Base-by-base conservation (phyloP, 768 basidiomycete species). In the Pleurotus pulmonarius region DNA sequence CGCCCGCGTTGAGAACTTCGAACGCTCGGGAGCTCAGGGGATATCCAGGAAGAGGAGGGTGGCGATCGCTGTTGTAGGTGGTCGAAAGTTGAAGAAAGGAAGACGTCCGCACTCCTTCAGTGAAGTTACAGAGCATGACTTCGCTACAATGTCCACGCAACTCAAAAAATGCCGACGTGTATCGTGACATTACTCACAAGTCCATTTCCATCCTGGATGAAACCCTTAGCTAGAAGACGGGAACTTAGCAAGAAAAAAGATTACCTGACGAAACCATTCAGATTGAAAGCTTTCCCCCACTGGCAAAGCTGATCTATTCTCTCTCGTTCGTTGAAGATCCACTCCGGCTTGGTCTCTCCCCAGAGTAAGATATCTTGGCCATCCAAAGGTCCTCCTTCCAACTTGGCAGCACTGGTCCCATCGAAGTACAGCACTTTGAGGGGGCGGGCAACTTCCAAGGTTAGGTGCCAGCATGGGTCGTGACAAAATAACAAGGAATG, bases 191-290 rank as follows among this genome's bases (percentile, higher is more conserved):
- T 15, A 44, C 69, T 57, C 57, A 71, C 70, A 74, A 73, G 46
- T 62, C 59, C 70, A 64, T 61, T 68, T 54, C 53, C 40, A 45
- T 55, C 26, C 53, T 55, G 40, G 0, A 3, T 13, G 25, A 3
- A 34, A 51, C 6, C 6, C 13, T 11, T 52, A 9, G 49, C 6
- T 12, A 24, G 16, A 48, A 24, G 24, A 9, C 1, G 15, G 38
- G 2, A 24, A 3, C 7, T 15, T 58, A 1, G 43, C 46, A 9
- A 59, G 46, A 15, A 18, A 22, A 22, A 49, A 9, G 29, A 9
- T 7, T 49, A 58, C 78, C 80, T 74, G 48, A 81, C 67, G 59
- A 76, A 80, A 2, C 74, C 82, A 63, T 82, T 79, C 4, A 83
- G 41, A 5, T 62, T 68, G 39, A 71, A 68, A 25, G 63, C 55